Base-by-base conservation (phyloP, 257 asterid genomes). In the Scutellaria barbata region DNA sequence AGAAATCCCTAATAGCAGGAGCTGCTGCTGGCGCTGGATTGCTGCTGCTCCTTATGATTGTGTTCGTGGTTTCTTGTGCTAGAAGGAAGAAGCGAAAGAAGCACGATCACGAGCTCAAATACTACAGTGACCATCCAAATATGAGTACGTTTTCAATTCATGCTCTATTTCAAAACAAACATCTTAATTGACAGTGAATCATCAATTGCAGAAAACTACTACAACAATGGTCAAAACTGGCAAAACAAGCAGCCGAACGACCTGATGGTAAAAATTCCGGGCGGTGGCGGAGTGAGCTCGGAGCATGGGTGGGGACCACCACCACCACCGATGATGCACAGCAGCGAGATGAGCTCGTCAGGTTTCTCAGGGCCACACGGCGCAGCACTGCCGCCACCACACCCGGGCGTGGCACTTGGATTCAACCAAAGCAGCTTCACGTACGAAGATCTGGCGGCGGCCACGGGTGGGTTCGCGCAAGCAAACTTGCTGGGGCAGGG, bases 231-330 rank as follows among this genome's bases (percentile, higher is more conserved):
- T 8, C 74, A 17, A 13, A 82, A 74, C 14, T 85, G 93, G 96
- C 80, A 72, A 13, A 70, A 76, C 71, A n/a, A 42, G 5, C 70
- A 43, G 46, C 53, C 53, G 2, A 53, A 61, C 1, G 93, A 87
- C 1, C 86, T 79, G 37, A 63, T 74, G n/a, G 64, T 78, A 41
- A 85, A 82, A 63, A 80, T 87, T 73, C 95, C 80, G 3, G 74
- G 86, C 0, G 87, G 1, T 5, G 87, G 1, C 5, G 83, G 61
- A 2, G 81, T 88, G 56, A 92, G 96, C 66, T 85, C 95, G 0
- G 98, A 92, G 18, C 81, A 80, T 13, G 68, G 85, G 1, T 88
- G 97, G 97, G 83, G 72, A 14, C 95, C 96, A 0, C 98, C 98
- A 0, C 98, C 90, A 0, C 94, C 96, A 10, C 80, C 78, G 12